Evolutionary conservation across 371 early-diverging fungal genomes (phyloP).

Genomic region (Lichtheimia ornata): DNA sequence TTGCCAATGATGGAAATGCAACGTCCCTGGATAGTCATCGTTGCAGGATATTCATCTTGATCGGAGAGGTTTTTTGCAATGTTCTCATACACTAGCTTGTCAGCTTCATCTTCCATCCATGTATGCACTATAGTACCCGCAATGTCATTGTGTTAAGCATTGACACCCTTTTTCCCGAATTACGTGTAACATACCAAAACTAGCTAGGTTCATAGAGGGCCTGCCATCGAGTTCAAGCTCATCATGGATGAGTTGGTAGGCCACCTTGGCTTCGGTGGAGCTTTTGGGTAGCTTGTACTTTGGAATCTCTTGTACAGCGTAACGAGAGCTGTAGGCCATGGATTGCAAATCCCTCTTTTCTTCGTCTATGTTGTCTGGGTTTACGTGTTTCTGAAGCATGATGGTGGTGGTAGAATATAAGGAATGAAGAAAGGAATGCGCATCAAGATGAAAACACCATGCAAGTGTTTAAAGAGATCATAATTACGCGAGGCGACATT

Average conservation of each 20-base stretch:
- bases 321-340: slow-evolving; percentile 55
- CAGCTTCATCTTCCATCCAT: slow-evolving; percentile 76
- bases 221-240: slow-evolving; percentile 66
- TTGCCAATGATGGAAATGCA: slow-evolving; percentile 65
- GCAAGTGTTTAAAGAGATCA: slow-evolving; percentile 5
- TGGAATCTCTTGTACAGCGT: slow-evolving; percentile 46
- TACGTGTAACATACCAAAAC: slow-evolving; percentile 32
- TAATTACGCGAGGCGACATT: no score
- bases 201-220: slow-evolving; percentile 65
- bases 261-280: slow-evolving; percentile 46
- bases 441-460: slow-evolving; percentile 5
- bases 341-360: no score
- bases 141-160: neutral
- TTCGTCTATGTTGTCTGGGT: neutral
- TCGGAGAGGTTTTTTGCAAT: slow-evolving; percentile 65
- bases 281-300: slow-evolving; percentile 45
- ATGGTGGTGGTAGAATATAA: neutral
- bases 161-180: neutral
- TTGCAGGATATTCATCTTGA: slow-evolving; percentile 60
- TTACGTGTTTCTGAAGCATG: neutral
- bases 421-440: no score
- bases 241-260: slow-evolving; percentile 66
- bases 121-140: slow-evolving; percentile 28
- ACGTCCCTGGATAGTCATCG: slow-evolving; percentile 56
- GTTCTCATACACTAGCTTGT: slow-evolving; percentile 64